Percentiles rank a stretch among this genome's conserved stretches.
phyloP scores from a whole-genome alignment of 2,329 filamentous ascomycete species.

The Zelopaecilomyces penicillatus region DNA sequence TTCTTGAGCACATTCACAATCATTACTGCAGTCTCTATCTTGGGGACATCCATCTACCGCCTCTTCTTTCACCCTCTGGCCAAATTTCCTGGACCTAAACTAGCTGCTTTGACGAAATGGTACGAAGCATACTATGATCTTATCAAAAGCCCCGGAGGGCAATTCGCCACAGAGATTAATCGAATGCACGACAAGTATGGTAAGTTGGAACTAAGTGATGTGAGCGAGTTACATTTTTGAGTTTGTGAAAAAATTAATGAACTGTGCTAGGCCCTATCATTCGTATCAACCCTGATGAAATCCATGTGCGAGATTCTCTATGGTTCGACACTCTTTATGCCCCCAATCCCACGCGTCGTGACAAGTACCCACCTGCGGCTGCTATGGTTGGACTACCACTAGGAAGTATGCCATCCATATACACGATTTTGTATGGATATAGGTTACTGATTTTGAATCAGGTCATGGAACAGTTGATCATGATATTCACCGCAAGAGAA shows the following conservation, averaged over 20 bases:
- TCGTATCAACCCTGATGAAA: conserved; percentile 5
- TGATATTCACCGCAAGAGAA: background rate
- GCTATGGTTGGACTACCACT: background rate
- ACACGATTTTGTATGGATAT: background rate
- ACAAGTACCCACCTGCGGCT: background rate
- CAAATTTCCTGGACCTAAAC: conserved; percentile 15
- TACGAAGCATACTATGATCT: conserved; percentile 8
- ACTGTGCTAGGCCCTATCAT: conserved; percentile 4
- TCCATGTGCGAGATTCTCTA: conserved; percentile 2
- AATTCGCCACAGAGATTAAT: conserved; percentile 5
- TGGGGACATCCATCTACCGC: conserved; percentile 10
- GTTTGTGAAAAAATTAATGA: background rate
- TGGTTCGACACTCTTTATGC: conserved; percentile 3
- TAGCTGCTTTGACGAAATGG: conserved; percentile 11
- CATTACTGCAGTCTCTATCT: background rate
- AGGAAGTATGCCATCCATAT: background rate
- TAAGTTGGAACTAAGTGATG: background rate
- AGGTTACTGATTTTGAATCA: background rate
- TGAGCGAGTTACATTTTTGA: background rate
- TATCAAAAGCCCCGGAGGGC: background rate
- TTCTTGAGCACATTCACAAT: too few relatives aligned
- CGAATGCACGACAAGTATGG: conserved; percentile 10
- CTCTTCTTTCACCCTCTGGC: conserved; percentile 14
- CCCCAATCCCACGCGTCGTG: background rate
- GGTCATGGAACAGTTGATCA: conserved; percentile 1